phyloP scores from a whole-genome alignment of 306 rosid genomes.

The Rosa rugosa region DNA sequence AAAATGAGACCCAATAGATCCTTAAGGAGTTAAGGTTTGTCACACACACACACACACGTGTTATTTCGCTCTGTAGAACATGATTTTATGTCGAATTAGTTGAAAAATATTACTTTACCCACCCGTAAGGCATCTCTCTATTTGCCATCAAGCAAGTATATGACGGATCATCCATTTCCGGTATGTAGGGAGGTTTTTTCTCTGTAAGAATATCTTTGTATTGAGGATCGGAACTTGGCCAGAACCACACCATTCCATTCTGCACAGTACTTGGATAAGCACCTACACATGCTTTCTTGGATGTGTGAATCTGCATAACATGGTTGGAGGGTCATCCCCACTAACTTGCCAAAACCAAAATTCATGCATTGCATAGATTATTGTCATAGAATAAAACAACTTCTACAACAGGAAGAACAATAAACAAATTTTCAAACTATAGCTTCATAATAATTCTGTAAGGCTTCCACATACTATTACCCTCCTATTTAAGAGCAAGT shows the following conservation, averaged over 20 bases:
- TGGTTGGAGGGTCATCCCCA: constrained; percentile 7
- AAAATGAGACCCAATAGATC: too few relatives aligned
- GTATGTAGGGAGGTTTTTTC: constrained; percentile 61
- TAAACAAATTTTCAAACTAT: too few relatives aligned
- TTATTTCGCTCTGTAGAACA: not conserved
- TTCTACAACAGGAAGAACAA: too few relatives aligned
- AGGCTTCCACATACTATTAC: constrained; percentile 27
- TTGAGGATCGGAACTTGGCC: too few relatives aligned
- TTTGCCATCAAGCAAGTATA: constrained; percentile 50
- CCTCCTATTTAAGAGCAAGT: not conserved
- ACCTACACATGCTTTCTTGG: constrained; percentile 72
- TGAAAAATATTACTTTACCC: not conserved
- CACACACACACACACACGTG: too few relatives aligned
- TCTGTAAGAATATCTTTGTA: constrained; percentile 16
- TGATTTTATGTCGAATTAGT: not conserved
- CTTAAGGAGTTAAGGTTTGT: too few relatives aligned
- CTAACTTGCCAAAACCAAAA: too few relatives aligned
- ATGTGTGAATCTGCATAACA: constrained; percentile 60
- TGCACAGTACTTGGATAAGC: constrained; percentile 46
- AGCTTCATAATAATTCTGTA: too few relatives aligned
- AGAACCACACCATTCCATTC: too few relatives aligned
- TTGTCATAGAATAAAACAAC: too few relatives aligned
- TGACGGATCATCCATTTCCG: constrained; percentile 74
- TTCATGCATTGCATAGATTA: not conserved
- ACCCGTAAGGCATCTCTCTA: constrained; percentile 85